Percentiles rank a stretch among this genome's conserved stretches.
Evolutionary conservation across 2,329 filamentous ascomycete species (phyloP).

Genomic region (Microdochium nivale): DNA sequence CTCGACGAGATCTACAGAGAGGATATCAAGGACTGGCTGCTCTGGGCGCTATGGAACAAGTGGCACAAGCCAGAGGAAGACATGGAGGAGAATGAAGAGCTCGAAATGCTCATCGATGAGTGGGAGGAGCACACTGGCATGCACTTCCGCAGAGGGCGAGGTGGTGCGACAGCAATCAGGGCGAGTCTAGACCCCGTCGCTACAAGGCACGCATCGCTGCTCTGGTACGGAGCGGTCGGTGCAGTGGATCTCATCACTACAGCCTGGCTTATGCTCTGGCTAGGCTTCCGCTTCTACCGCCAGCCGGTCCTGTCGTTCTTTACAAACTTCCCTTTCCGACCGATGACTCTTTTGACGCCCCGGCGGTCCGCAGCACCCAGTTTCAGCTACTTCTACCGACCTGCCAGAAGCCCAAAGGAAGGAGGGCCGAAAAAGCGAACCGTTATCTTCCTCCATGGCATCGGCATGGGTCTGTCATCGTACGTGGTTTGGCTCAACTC

Average conservation of each 20-base stretch:
- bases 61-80: slow-evolving; percentile 1
- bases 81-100: slow-evolving; percentile 6
- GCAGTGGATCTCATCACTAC: slow-evolving; percentile 3
- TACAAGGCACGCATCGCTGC: slow-evolving; percentile 6
- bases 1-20: slow-evolving; percentile 10
- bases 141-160: slow-evolving; percentile 5
- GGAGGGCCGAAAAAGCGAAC: slow-evolving; percentile 1
- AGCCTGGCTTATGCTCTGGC: neutral
- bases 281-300: slow-evolving; percentile 11
- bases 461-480: slow-evolving; percentile 4
- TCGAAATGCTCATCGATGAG: slow-evolving; percentile 7
- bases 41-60: slow-evolving; percentile 9
- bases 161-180: slow-evolving; percentile 7
- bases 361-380: slow-evolving; percentile 1
- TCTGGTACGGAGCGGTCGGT: slow-evolving; percentile 8
- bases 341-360: slow-evolving; percentile 2
- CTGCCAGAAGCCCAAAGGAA: neutral
- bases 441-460: slow-evolving; percentile 6
- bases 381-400: slow-evolving; percentile 5
- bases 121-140: slow-evolving; percentile 1
- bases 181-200: slow-evolving; percentile 8
- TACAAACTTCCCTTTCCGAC: slow-evolving; percentile 10
- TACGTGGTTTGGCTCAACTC: slow-evolving; percentile 4
- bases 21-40: slow-evolving; percentile 11
- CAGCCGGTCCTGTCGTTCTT: slow-evolving; percentile 9